Conservation (phyloP, 306 rosid genomes). For the Heteromeles arbutifolia region DNA sequence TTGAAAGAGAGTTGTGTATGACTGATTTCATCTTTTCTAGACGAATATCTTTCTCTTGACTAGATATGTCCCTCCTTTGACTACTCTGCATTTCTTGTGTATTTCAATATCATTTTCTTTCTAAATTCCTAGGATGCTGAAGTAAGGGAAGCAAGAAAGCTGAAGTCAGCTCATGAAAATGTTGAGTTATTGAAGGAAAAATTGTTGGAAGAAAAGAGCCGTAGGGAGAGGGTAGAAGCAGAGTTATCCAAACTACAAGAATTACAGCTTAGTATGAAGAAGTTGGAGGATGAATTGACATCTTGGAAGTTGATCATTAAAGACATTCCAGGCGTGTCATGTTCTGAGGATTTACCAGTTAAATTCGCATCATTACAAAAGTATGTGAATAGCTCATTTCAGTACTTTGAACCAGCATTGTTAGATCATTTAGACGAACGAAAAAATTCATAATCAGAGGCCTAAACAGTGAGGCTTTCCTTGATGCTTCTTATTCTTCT, state of each 20-base stretch:
- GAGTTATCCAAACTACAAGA: slow-evolving; percentile 75
- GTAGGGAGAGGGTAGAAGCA: slow-evolving; percentile 65
- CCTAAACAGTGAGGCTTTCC: not conserved
- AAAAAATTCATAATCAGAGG: not conserved
- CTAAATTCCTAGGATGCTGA: slow-evolving; percentile 60
- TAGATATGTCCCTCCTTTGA: not conserved
- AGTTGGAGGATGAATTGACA: slow-evolving; percentile 77
- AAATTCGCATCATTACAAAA: slow-evolving; percentile 80
- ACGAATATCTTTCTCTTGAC: not conserved
- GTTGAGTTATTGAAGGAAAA: slow-evolving; percentile 76
- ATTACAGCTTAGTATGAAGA: slow-evolving; percentile 48
- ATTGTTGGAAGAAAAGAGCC: slow-evolving; percentile 64
- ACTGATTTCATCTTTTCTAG: not conserved
- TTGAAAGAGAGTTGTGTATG: not conserved
- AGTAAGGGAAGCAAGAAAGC: slow-evolving; percentile 86
- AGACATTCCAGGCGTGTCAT: slow-evolving; percentile 72
- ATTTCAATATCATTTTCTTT: not conserved
- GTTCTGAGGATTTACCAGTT: slow-evolving; percentile 66
- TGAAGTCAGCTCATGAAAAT: slow-evolving; percentile 67
- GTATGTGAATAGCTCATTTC: slow-evolving; percentile 42
- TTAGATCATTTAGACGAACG: not conserved
- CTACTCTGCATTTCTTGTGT: not conserved
- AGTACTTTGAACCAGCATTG: not conserved
- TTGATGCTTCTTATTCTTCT: not conserved
- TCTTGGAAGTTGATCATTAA: slow-evolving; percentile 50